Percentiles rank a stretch among this genome's conserved stretches.
phyloP scores from a whole-genome alignment of 345 rosid species.

The Lenwebbia sp. region DNA sequence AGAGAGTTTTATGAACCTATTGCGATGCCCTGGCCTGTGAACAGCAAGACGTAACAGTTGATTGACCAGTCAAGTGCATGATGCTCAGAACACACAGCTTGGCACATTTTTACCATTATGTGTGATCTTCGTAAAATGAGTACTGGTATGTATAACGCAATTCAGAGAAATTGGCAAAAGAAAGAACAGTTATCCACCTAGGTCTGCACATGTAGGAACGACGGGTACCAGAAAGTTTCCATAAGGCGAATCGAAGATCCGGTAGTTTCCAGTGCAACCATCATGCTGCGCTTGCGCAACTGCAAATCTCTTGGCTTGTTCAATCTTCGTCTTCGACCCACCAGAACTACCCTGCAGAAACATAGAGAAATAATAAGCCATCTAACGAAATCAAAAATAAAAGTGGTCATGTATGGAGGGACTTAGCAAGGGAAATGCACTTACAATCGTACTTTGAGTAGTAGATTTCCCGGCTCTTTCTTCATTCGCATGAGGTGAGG shows the following conservation, averaged over 20 bases:
- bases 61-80: neutral
- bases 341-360: neutral
- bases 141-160: neutral
- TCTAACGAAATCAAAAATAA: neutral
- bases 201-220: constrained; percentile 35
- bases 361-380: neutral
- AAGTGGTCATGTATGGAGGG: neutral
- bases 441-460: neutral
- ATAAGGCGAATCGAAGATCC: constrained; percentile 32
- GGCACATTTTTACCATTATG: neutral
- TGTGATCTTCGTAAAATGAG: neutral
- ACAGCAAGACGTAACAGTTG: neutral
- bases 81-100: neutral
- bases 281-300: constrained; percentile 46
- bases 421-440: neutral
- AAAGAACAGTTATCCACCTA: constrained; percentile 10
- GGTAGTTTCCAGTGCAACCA: constrained; percentile 32
- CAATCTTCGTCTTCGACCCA: constrained; percentile 4
- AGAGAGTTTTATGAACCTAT: neutral
- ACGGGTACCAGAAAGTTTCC: constrained; percentile 54
- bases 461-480: neutral
- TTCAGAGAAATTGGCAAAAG: neutral
- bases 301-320: constrained; percentile 26
- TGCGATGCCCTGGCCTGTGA: neutral
- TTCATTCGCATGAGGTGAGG: neutral